Conservation (phyloP, 2,329 filamentous ascomycete genomes). For the Penicillium crustosum region DNA sequence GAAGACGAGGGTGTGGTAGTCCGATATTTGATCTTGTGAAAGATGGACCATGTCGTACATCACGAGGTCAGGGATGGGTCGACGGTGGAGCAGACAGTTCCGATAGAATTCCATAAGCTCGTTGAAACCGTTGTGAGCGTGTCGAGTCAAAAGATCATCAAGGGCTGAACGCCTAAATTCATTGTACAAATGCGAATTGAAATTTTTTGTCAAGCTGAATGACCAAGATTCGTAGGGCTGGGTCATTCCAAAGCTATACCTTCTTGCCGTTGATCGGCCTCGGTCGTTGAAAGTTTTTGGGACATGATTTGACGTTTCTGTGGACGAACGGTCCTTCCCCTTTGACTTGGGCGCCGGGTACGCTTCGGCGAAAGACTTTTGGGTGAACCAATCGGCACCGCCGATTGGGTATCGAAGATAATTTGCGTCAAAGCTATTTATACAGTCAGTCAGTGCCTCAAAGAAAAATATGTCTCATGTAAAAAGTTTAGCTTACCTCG, state of each 20-base stretch:
- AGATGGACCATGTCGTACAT: constrained; percentile 57
- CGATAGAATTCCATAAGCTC: constrained; percentile 67
- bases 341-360: constrained; percentile 6
- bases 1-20: not conserved
- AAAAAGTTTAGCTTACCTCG: constrained; percentile 9
- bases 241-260: constrained; percentile 52
- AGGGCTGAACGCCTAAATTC: constrained; percentile 69
- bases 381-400: not conserved
- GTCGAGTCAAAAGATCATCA: constrained; percentile 58
- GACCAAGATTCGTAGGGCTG: constrained; percentile 74
- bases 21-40: constrained; percentile 39
- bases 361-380: not conserved
- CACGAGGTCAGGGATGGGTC: constrained; percentile 54
- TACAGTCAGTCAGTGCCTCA: not conserved
- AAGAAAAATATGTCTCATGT: not conserved
- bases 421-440: constrained; percentile 8
- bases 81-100: constrained; percentile 54
- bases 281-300: constrained; percentile 54
- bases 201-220: constrained; percentile 69
- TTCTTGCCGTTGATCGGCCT: constrained; percentile 38
- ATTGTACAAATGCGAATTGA: constrained; percentile 72
- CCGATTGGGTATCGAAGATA: not conserved
- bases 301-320: constrained; percentile 25
- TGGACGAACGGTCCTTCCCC: not conserved
- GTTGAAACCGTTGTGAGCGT: constrained; percentile 57